Evolutionary conservation across 345 rosid genomes (phyloP).

Genomic region (Sonneratia caseolaris): DNA sequence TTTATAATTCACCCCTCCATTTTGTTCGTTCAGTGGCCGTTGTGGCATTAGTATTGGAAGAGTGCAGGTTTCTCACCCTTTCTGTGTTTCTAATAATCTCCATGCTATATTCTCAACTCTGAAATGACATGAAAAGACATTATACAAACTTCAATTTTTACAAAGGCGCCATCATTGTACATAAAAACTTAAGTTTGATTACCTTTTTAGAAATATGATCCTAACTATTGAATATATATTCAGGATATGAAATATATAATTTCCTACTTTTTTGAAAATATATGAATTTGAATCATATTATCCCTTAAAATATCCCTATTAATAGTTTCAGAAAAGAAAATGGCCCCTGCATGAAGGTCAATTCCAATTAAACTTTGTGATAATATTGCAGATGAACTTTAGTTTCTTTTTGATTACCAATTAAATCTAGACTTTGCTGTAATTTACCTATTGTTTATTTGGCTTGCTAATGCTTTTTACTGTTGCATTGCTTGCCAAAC

Average conservation of each 20-base stretch:
- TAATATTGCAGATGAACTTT: background rate
- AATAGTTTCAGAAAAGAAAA: no score
- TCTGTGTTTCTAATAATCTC: no score
- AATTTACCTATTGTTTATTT: background rate
- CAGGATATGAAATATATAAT: background rate
- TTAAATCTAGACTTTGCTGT: background rate
- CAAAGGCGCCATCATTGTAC: background rate
- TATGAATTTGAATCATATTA: background rate
- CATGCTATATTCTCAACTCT: no score
- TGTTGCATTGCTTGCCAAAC: slow-evolving; percentile 9
- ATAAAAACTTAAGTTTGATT: background rate
- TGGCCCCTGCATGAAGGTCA: background rate
- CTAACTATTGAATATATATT: no score
- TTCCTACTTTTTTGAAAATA: background rate
- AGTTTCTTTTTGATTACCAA: background rate
- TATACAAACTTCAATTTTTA: no score
- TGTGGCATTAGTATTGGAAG: no score
- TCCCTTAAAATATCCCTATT: no score
- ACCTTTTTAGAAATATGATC: background rate
- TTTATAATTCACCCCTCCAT: no score
- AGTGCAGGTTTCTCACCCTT: no score
- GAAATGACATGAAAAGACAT: no score
- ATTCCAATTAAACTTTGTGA: background rate
- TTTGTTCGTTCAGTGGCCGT: no score
- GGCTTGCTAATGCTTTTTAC: background rate